Percentiles rank a stretch among this genome's conserved stretches.
phyloP scores from a whole-genome alignment of 495 filamentous ascomycete genomes.

The Podospora tetraspora region DNA sequence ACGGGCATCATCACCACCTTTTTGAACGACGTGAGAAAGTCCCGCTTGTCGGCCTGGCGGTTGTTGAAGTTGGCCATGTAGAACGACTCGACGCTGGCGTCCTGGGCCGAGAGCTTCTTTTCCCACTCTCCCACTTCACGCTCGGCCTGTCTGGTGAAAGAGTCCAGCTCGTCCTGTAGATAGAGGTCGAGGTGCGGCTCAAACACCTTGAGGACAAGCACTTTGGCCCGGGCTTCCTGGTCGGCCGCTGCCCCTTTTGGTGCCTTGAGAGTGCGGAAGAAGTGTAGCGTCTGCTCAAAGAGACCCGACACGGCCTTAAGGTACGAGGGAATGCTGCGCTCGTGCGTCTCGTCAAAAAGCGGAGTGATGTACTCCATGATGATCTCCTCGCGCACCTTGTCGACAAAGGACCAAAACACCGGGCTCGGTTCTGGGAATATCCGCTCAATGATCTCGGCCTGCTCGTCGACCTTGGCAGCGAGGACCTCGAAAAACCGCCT shows the following conservation, averaged over 20 bases:
- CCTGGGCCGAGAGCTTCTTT: slow-evolving; percentile 82
- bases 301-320: slow-evolving; percentile 80
- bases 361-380: slow-evolving; percentile 81
- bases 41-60: slow-evolving; percentile 88
- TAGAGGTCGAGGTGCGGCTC: slow-evolving; percentile 93
- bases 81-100: slow-evolving; percentile 84
- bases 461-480: slow-evolving; percentile 70
- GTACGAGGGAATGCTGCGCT: slow-evolving; percentile 68
- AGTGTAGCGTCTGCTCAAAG: slow-evolving; percentile 75
- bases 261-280: slow-evolving; percentile 61
- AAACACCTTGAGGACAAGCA: slow-evolving; percentile 65
- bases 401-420: slow-evolving; percentile 70
- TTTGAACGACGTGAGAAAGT: slow-evolving; percentile 94
- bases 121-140: slow-evolving; percentile 80
- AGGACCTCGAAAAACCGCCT: slow-evolving; percentile 74
- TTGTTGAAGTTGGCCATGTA: slow-evolving; percentile 86
- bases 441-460: slow-evolving; percentile 73
- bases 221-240: slow-evolving; percentile 45
- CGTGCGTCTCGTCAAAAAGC: slow-evolving; percentile 85
- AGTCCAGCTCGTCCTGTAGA: slow-evolving; percentile 84
- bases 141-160: slow-evolving; percentile 71
- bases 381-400: slow-evolving; percentile 78
- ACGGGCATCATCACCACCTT: slow-evolving; percentile 99
- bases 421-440: slow-evolving; percentile 75
- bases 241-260: slow-evolving; percentile 34